These are phyloP conservation scores for Bretschneidera sinensis DNA, from an alignment of 345 rosid genomes.

Conservation along the genomic window DNA sequence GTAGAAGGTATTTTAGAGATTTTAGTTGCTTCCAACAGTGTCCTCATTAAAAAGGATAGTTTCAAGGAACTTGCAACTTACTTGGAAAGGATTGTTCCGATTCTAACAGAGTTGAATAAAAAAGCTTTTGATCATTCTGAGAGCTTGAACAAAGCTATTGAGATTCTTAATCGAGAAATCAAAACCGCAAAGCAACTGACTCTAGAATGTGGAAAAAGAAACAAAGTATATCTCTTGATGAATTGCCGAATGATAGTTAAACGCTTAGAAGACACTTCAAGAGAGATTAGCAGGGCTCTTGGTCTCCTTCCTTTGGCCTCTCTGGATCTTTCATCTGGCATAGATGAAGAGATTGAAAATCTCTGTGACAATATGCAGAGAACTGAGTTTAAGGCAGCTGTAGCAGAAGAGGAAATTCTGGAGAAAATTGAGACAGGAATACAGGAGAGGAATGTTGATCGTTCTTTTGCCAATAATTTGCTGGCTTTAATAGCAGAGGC, in stretches of 20 bases:
- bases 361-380: slow-evolving; percentile 44
- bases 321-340: slow-evolving; percentile 42
- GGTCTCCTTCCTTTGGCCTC: slow-evolving; percentile 55
- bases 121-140: slow-evolving; percentile 31
- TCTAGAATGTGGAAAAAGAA: slow-evolving; percentile 44
- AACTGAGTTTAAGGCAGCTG: slow-evolving; percentile 53
- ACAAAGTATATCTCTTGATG: slow-evolving; percentile 59
- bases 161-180: slow-evolving; percentile 48
- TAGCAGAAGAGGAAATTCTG: slow-evolving; percentile 59
- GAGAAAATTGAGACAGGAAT: slow-evolving; percentile 61
- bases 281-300: slow-evolving; percentile 51
- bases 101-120: slow-evolving; percentile 44
- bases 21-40: slow-evolving; percentile 30
- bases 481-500: slow-evolving; percentile 52
- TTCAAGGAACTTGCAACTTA: slow-evolving; percentile 45
- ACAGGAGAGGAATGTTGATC: slow-evolving; percentile 55
- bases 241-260: slow-evolving; percentile 44
- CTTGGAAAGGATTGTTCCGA: slow-evolving; percentile 46
- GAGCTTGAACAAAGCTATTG: slow-evolving; percentile 39
- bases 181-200: slow-evolving; percentile 45
- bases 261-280: slow-evolving; percentile 30
- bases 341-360: slow-evolving; percentile 35
- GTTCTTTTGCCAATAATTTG: slow-evolving; percentile 54
- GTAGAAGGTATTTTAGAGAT: slow-evolving; percentile 41
- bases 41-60: slow-evolving; percentile 46